Evolutionary conservation across 352 stramenopile genomes (phyloP).

Genomic region (Lagenidium sp.): DNA sequence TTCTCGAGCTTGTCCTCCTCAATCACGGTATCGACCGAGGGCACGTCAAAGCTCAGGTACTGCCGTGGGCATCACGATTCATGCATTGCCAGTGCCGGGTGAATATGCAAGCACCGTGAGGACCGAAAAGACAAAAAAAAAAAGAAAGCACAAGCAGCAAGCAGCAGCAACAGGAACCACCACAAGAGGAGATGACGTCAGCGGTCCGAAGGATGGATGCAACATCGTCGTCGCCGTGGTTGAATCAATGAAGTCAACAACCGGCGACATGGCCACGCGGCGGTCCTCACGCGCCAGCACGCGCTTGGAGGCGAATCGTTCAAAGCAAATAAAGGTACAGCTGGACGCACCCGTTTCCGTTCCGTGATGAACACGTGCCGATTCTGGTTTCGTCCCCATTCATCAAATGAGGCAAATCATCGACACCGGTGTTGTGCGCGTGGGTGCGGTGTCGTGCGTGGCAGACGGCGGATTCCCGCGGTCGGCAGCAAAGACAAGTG

Average conservation of each 20-base stretch:
- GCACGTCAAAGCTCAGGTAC: conserved; percentile 63
- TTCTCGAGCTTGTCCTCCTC: conserved; percentile 66
- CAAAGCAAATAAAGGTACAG: not conserved
- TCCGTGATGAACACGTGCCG: conserved; percentile 76
- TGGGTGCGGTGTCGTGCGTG: no score
- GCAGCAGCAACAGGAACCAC: no score
- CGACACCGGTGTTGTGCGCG: not conserved
- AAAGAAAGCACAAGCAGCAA: not conserved
- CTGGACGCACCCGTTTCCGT: conserved; percentile 32
- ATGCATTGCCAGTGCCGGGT: no score
- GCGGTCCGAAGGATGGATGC: no score
- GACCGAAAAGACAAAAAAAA: not conserved
- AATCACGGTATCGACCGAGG: conserved; percentile 56
- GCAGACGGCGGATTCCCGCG: no score
- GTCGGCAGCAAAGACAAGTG: no score
- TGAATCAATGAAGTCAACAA: not conserved
- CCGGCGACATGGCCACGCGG: no score
- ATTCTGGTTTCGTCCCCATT: conserved; percentile 17
- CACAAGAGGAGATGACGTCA: no score
- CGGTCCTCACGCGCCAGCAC: not conserved
- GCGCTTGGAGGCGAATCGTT: not conserved
- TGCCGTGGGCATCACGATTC: no score
- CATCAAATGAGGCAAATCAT: not conserved
- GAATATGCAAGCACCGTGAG: not conserved
- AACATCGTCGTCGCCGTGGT: not conserved